Base-by-base conservation (phyloP, 2,329 filamentous ascomycete species). In the Elsinoe australis region DNA sequence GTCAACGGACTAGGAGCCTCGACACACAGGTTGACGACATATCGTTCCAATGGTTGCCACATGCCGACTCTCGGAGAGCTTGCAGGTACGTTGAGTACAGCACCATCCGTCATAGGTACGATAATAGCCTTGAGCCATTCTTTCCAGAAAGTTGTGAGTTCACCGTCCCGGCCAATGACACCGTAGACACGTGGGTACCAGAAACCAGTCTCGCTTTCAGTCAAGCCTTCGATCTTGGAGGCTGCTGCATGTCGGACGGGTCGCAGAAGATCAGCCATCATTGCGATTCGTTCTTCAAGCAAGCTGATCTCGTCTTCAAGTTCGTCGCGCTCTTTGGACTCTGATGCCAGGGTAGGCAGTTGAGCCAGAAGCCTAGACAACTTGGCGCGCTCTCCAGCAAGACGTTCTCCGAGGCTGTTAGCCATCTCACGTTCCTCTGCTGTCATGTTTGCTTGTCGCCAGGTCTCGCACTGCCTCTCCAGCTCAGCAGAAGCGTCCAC, bases 161-260 rank as follows among this genome's bases (percentile, higher is more conserved):
- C 83, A 9, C 75, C 74, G 62, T 98, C 92, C 53, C 86, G 78
- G 26, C 92, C 92, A 53, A 98, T 73, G 53, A 98, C 83, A 51
- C 92, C 92, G 61, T 94, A 98, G 1, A 90, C 88, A 54, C 92
- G 78, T 14, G 92, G 92, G 44, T 87, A 88, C 92, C 92, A 98
- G 52, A 96, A 81, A 2, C 90, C 92, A 47, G 87, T 95, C 63
- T 96, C 92, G 34, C 90, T 89, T 55, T 94, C 87, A 0, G 90
- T 96, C 53, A 98, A 73, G 15, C 92, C 92, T 62, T 98, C 92
- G 52, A 98, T 98, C 68, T 95, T 96, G 44, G 89, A 90, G 22
- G 92, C 90, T 35, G 92, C 92, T 28, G 87, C 92, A 64, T 96
- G 92, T 56, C 92, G 79, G 56, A 98, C 80, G 12, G 92, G 92